phyloP scores from a whole-genome alignment of 129 eudicot genomes.

The Scalesia atractyloides region DNA sequence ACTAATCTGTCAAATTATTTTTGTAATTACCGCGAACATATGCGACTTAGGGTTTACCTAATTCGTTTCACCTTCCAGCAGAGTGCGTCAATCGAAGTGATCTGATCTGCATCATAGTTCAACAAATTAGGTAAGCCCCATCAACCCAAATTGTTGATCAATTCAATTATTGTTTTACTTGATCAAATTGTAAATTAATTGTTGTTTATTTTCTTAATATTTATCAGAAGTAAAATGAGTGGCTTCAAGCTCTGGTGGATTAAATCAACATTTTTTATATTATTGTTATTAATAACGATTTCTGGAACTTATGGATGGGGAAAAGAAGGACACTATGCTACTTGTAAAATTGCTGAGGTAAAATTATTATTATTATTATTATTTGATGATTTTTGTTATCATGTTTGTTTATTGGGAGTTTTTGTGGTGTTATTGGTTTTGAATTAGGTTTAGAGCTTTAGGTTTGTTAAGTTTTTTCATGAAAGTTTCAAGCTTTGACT shows the following conservation, averaged over 20 bases:
- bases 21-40: conserved; percentile 16
- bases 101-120: conserved; percentile 10
- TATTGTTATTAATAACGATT: conserved; percentile 34
- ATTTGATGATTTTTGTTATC: background rate
- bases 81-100: conserved; percentile 14
- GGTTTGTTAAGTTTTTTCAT: too few relatives aligned
- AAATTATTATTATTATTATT: background rate
- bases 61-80: background rate
- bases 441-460: background rate
- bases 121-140: conserved; percentile 15
- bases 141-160: background rate
- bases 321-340: conserved; percentile 81
- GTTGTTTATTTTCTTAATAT: background rate
- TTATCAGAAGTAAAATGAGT: conserved; percentile 42
- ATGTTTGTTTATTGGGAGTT: background rate
- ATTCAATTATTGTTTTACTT: background rate
- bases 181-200: conserved; percentile 10
- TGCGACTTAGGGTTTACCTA: conserved; percentile 12
- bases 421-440: background rate
- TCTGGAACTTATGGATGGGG: conserved; percentile 75
- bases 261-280: conserved; percentile 31
- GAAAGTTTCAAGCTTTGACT: too few relatives aligned
- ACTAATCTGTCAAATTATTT: background rate
- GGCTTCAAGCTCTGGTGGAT: conserved; percentile 37
- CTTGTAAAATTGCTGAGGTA: conserved; percentile 91